Evolutionary conservation across 257 asterid genomes (phyloP).

Genomic region (Solanum virginianum): DNA sequence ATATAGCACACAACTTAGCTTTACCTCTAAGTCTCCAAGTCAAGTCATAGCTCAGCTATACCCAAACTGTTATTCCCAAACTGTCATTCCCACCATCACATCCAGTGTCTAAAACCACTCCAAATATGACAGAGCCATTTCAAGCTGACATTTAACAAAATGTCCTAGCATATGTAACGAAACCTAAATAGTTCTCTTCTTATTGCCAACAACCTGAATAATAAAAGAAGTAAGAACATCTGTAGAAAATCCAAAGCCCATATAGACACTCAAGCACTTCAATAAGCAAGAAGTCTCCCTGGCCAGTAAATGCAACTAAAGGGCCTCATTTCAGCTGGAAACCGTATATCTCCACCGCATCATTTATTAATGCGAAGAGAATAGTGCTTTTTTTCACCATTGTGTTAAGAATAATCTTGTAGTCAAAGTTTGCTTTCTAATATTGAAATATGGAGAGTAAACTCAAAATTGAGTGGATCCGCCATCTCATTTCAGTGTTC

Average conservation of each 20-base stretch:
- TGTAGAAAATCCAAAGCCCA: slow-evolving; percentile 17
- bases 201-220: slow-evolving; percentile 22
- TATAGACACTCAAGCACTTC: slow-evolving; percentile 20
- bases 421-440: slow-evolving; percentile 11
- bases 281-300: slow-evolving; percentile 23
- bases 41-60: neutral
- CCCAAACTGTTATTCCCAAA: slow-evolving; percentile 9
- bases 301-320: slow-evolving; percentile 20
- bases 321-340: slow-evolving; percentile 19
- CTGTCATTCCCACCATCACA: slow-evolving; percentile 7
- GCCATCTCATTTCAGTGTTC: slow-evolving; percentile 35
- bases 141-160: slow-evolving; percentile 11
- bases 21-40: neutral
- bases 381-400: slow-evolving; percentile 14
- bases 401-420: slow-evolving; percentile 20
- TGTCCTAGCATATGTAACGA: slow-evolving; percentile 29
- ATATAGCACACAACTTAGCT: neutral
- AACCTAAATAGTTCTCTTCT: slow-evolving; percentile 26
- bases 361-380: slow-evolving; percentile 18
- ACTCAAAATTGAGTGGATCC: slow-evolving; percentile 22
- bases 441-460: slow-evolving; percentile 17
- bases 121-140: slow-evolving; percentile 19
- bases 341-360: slow-evolving; percentile 23
- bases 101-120: slow-evolving; percentile 17
- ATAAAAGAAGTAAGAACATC: slow-evolving; percentile 19